A percentile compares a stretch with the other conserved stretches of the same genome.
phyloP scores from a whole-genome alignment of 345 rosid genomes.

The Eucalyptus marginata region DNA sequence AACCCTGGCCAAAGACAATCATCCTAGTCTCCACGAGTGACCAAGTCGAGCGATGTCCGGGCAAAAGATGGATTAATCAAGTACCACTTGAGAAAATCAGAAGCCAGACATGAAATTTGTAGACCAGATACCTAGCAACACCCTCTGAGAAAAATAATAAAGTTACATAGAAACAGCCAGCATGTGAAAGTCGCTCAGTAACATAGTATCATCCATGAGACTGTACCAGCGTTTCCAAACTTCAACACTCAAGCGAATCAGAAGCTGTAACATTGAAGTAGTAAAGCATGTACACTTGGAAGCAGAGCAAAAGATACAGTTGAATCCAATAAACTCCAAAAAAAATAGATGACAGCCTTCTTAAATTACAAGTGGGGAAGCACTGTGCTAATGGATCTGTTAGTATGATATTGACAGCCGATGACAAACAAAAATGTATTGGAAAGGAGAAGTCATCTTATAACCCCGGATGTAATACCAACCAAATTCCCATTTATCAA shows the following conservation, averaged over 20 bases:
- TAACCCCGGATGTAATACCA: background rate
- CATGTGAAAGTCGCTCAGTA: background rate
- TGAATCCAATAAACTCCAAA: background rate
- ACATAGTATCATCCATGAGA: background rate
- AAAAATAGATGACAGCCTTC: background rate
- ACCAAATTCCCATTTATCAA: background rate
- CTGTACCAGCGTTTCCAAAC: background rate
- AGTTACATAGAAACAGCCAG: background rate
- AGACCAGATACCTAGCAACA: background rate
- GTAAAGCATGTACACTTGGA: background rate
- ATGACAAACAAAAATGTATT: background rate
- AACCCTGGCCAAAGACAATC: background rate
- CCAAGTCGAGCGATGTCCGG: background rate
- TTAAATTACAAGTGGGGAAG: background rate
- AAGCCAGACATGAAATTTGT: background rate
- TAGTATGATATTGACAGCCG: background rate
- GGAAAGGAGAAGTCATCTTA: background rate
- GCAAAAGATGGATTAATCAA: background rate
- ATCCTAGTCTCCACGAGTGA: background rate
- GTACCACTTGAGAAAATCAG: background rate
- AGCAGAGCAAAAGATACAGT: background rate
- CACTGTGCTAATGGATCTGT: background rate
- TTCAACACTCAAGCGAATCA: background rate
- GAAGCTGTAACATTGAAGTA: background rate
- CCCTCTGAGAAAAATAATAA: background rate